Percentiles rank a stretch among this genome's conserved stretches.
phyloP scores from a whole-genome alignment of 805 yeast species.

The Candida krabiensis region DNA sequence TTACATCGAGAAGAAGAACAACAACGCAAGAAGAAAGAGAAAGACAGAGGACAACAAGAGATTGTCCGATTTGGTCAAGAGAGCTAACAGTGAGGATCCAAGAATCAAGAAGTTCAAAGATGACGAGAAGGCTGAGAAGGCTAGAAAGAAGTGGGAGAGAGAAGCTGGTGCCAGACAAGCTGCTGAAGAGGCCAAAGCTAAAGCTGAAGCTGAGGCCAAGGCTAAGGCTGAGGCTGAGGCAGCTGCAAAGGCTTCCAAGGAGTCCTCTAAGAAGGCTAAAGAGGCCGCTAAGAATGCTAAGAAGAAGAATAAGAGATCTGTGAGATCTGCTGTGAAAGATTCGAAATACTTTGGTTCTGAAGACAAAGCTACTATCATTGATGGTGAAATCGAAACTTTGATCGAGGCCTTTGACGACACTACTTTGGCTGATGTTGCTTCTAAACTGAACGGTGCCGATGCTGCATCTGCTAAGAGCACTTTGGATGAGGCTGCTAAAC shows the following conservation, averaged over 20 bases:
- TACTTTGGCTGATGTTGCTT: slow-evolving; percentile 73
- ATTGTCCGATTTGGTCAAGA: slow-evolving; percentile 78
- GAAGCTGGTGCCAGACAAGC: slow-evolving; percentile 98
- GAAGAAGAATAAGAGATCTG: slow-evolving; percentile 67
- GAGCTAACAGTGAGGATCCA: slow-evolving; percentile 90
- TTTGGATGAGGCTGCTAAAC: slow-evolving; percentile 55
- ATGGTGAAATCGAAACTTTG: slow-evolving; percentile 75
- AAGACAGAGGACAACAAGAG: slow-evolving; percentile 97
- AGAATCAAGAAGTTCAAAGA: slow-evolving; percentile 93
- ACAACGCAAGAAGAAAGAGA: slow-evolving; percentile 94
- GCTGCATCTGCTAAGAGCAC: slow-evolving; percentile 58
- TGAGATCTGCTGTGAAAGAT: slow-evolving; percentile 83
- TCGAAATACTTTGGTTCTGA: slow-evolving; percentile 82
- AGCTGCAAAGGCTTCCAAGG: slow-evolving; percentile 59
- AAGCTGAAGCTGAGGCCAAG: slow-evolving; percentile 85
- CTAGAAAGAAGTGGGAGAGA: slow-evolving; percentile 92
- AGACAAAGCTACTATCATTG: slow-evolving; percentile 62
- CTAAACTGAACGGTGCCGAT: slow-evolving; percentile 57
- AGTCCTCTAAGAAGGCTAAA: slow-evolving; percentile 75
- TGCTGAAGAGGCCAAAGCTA: slow-evolving; percentile 85
- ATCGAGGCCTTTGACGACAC: slow-evolving; percentile 80
- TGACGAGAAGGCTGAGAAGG: slow-evolving; percentile 92
- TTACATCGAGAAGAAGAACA: slow-evolving; percentile 95
- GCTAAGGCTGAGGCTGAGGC: slow-evolving; percentile 77
- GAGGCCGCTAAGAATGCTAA: slow-evolving; percentile 96